phyloP scores from a whole-genome alignment of 2,329 filamentous ascomycete genomes.

The Hypocreales sp. region DNA sequence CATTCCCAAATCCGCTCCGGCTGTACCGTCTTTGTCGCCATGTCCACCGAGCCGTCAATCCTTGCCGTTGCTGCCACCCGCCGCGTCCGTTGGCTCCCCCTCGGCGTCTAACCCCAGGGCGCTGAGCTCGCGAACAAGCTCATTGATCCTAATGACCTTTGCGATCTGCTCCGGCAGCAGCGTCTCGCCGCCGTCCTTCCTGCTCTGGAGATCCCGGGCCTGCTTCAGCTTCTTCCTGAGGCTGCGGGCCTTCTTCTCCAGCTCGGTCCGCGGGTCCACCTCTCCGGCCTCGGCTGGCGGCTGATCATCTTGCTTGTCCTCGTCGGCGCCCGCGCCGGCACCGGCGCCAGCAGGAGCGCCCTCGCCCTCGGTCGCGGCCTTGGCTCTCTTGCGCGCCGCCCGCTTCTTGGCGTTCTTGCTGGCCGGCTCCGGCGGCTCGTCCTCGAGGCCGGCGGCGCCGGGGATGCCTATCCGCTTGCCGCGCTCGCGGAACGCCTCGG shows the following conservation, averaged over 20 bases:
- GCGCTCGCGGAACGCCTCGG: conserved; percentile 69
- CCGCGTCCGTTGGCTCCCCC: conserved; percentile 37
- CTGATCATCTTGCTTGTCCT: conserved; percentile 10
- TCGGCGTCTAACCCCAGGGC: conserved; percentile 70
- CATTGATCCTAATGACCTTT: conserved; percentile 94
- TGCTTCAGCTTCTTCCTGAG: conserved; percentile 92
- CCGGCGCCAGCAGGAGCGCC: too few relatives aligned
- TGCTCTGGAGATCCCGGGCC: conserved; percentile 75
- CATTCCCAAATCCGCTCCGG: too few relatives aligned
- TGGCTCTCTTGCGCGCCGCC: conserved; percentile 40
- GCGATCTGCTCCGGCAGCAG: conserved; percentile 89
- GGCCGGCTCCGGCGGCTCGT: conserved; percentile 28
- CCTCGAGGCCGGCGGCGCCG: conserved; percentile 48
- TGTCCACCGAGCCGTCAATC: too few relatives aligned
- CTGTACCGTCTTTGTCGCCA: too few relatives aligned
- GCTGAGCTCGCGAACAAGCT: conserved; percentile 79
- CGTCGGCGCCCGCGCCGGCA: conserved; percentile 18
- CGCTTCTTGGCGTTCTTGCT: conserved; percentile 79
- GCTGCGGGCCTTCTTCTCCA: conserved; percentile 83
- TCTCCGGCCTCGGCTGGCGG: conserved; percentile 20
- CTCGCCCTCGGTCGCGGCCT: conserved; percentile 40
- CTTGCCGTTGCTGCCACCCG: too few relatives aligned
- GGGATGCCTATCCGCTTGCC: conserved; percentile 48
- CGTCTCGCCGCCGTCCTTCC: conserved; percentile 74
- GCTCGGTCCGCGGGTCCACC: conserved; percentile 57